A percentile compares a stretch with the other conserved stretches of the same genome.
phyloP scores from a whole-genome alignment of 805 yeast genomes.

The Hanseniaspora vineae region DNA sequence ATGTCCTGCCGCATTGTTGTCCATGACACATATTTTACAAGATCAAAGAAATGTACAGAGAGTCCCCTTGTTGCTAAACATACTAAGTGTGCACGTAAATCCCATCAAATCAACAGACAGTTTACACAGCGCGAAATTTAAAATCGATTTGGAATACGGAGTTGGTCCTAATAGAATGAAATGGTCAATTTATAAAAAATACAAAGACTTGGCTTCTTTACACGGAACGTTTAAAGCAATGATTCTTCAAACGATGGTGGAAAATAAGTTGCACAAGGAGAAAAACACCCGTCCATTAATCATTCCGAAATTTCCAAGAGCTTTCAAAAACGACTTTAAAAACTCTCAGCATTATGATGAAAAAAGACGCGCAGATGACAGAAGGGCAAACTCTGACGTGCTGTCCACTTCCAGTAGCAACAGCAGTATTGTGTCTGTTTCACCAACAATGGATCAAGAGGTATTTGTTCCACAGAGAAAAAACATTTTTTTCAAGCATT shows the following conservation, averaged over 20 bases:
- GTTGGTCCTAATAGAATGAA: slow-evolving; percentile 62
- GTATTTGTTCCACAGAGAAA: slow-evolving; percentile 1
- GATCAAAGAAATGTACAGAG: slow-evolving; percentile 69
- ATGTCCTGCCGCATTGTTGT: slow-evolving; percentile 58
- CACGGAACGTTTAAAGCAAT: slow-evolving; percentile 56
- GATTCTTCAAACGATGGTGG: slow-evolving; percentile 30
- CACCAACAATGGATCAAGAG: background rate
- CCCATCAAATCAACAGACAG: slow-evolving; percentile 28
- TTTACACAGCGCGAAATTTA: slow-evolving; percentile 26
- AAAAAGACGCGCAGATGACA: background rate
- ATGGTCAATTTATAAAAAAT: slow-evolving; percentile 69
- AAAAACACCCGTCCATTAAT: slow-evolving; percentile 15
- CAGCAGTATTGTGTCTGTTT: background rate
- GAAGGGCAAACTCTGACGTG: no score
- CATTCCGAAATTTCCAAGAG: slow-evolving; percentile 18
- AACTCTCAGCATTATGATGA: background rate
- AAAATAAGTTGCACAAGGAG: slow-evolving; percentile 17
- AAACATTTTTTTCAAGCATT: slow-evolving; percentile 18
- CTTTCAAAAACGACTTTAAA: slow-evolving; percentile 1
- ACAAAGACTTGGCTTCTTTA: slow-evolving; percentile 56
- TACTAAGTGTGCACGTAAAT: slow-evolving; percentile 50
- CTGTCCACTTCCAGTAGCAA: background rate
- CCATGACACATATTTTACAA: slow-evolving; percentile 60
- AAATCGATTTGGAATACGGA: slow-evolving; percentile 81
- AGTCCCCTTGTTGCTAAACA: slow-evolving; percentile 69